Conservation (phyloP, 345 rosid genomes). For the Cardiospermum halicacabum region DNA sequence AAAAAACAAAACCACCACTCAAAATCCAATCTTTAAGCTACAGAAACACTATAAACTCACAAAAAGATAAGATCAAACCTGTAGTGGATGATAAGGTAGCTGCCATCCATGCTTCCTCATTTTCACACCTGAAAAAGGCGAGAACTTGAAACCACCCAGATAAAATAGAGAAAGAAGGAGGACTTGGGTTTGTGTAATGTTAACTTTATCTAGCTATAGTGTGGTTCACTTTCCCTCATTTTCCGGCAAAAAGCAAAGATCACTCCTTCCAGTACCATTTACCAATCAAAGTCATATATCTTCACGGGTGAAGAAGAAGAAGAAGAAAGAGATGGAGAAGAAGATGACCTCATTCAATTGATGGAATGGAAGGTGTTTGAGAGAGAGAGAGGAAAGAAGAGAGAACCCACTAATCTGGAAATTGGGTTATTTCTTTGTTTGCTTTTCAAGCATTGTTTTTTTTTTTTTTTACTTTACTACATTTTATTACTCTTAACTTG, state of each 20-base stretch:
- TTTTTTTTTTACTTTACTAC: not conserved
- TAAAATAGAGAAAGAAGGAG: conserved; percentile 11
- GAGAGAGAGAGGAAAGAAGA: conserved; percentile 7
- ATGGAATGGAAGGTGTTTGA: conserved; percentile 26
- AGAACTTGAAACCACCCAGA: conserved; percentile 24
- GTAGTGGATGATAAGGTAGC: conserved; percentile 98
- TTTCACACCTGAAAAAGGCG: conserved; percentile 33
- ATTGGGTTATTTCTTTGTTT: conserved; percentile 36
- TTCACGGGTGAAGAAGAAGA: conserved; percentile 31
- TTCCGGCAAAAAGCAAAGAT: conserved; percentile 28
- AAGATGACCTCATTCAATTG: conserved; percentile 9
- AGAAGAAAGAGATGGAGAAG: conserved; percentile 13
- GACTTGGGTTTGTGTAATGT: conserved; percentile 4
- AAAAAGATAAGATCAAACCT: conserved; percentile 45
- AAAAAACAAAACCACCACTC: conserved; percentile 15
- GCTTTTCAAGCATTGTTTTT: conserved; percentile 22
- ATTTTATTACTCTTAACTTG: conserved; percentile 17
- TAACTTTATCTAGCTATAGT: not conserved
- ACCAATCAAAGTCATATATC: conserved; percentile 25
- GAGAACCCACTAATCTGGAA: conserved; percentile 18
- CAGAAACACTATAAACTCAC: not conserved
- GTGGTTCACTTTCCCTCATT: conserved; percentile 43
- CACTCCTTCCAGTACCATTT: conserved; percentile 22
- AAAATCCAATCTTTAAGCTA: conserved; percentile 20
- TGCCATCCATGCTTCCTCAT: conserved; percentile 99